Conservation (phyloP, 352 stramenopile species). For the Globisporangium nodosum region DNA sequence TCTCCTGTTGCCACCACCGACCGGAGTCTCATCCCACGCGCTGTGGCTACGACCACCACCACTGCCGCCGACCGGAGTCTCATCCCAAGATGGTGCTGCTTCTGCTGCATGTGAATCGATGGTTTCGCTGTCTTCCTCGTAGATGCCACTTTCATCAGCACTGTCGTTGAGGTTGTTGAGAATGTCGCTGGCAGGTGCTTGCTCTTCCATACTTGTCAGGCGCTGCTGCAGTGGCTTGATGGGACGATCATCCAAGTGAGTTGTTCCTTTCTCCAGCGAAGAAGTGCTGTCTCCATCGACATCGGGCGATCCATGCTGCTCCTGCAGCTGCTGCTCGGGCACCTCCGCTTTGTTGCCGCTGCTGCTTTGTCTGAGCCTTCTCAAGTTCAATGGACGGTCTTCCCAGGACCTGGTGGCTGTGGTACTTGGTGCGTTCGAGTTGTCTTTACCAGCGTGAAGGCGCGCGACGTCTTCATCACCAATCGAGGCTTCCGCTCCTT, state of each 20-base stretch:
- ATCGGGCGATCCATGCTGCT: neutral
- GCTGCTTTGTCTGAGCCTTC: neutral
- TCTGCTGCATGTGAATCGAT: neutral
- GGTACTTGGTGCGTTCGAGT: neutral
- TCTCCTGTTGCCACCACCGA: constrained; percentile 7
- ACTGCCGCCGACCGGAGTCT: constrained; percentile 1
- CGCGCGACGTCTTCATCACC: neutral
- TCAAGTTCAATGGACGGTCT: constrained; percentile 8
- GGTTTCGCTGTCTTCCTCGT: neutral
- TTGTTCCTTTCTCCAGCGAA: neutral
- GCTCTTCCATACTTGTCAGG: neutral
- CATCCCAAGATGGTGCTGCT: constrained; percentile 4
- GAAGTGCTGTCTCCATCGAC: neutral
- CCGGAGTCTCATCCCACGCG: constrained; percentile 5
- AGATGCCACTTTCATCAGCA: neutral
- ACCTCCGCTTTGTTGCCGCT: neutral
- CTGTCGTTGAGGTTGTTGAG: neutral
- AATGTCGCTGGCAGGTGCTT: neutral
- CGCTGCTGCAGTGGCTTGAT: constrained; percentile 6
- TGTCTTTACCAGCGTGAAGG: neutral
- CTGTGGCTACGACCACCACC: neutral
- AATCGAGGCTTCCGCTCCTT: neutral
- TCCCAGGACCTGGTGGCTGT: constrained; percentile 1
- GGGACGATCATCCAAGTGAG: constrained; percentile 14
- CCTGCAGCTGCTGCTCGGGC: neutral